Evolutionary conservation across 1,139 yeast genomes (phyloP), one percentile per base, ranked within the genome.

Genomic region (Candida neerlandica): DNA sequence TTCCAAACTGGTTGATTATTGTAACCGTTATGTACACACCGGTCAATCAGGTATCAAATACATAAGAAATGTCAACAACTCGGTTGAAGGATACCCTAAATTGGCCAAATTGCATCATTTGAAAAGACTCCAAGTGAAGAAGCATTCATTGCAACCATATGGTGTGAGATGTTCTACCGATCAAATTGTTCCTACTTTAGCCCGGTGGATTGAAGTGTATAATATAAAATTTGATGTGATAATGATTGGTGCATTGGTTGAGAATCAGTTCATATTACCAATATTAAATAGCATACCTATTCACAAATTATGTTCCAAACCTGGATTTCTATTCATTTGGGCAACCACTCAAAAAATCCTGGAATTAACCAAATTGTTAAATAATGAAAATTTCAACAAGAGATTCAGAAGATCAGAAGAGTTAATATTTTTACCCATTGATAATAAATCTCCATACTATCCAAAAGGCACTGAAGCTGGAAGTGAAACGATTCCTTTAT

Each of bases 331-430:
- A 38, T 89, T 88, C 60, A 78, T 92, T 47, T 92, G 97, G 97
- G 86, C 95, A 0, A 84, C 94, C 4, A 81, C 89, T 4, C 81
- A 81, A 49, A 84, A 86, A 61, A 84, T 87, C 47, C 78, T 79
- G 47, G 89, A 85, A 58, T 70, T 87, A 39, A 78, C 86, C 0
- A 73, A 70, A 38, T 64, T 86, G 46, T 76, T 80, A 63, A 86
- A 75, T 58, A 78, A 75, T 60, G 86, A 73, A 51, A 77, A 63
- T 48, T 89, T 85, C 86, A 83, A 82, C 48, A 85, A 77, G 69
- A 89, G 89, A 62, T 91, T 90, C 61, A 78, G 97, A 60, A 77
- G 97, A 59, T 86, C 95, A 16, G 98, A 92, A 66, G 97, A 91
- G 62, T 74, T 92, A 52, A 86, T 83, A 33, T 90, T 79, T 69